phyloP scores from a whole-genome alignment of 257 asterid species.

The Ilex asprella region DNA sequence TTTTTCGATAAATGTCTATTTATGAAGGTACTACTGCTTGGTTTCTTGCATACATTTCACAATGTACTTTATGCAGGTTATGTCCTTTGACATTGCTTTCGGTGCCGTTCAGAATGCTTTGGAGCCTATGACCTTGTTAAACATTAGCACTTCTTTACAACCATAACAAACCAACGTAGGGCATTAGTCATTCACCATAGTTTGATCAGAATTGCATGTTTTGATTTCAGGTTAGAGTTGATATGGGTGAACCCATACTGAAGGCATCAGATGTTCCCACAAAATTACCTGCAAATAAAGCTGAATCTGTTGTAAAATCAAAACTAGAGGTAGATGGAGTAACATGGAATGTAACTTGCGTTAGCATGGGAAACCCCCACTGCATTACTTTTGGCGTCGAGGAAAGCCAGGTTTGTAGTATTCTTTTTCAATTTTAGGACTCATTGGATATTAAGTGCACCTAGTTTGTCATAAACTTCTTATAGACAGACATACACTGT shows the following conservation, averaged over 20 bases:
- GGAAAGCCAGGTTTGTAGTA: constrained; percentile 32
- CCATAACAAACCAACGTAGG: too few relatives aligned
- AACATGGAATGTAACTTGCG: constrained; percentile 73
- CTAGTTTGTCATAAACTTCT: too few relatives aligned
- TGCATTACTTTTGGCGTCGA: constrained; percentile 65
- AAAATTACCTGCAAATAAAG: constrained; percentile 53
- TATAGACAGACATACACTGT: too few relatives aligned
- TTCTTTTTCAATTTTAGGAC: too few relatives aligned
- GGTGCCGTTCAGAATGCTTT: not conserved
- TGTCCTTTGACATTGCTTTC: too few relatives aligned
- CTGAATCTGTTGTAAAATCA: constrained; percentile 58
- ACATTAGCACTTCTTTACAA: not conserved
- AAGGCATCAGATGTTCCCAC: constrained; percentile 93
- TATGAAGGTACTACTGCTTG: too few relatives aligned
- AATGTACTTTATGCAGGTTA: too few relatives aligned
- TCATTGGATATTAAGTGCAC: too few relatives aligned
- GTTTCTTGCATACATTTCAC: not conserved
- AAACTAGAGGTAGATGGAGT: constrained; percentile 53
- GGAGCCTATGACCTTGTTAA: not conserved
- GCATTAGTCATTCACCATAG: not conserved
- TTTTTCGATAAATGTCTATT: too few relatives aligned
- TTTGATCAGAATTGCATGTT: constrained; percentile 6
- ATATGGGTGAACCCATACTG: constrained; percentile 90
- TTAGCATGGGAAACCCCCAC: constrained; percentile 94
- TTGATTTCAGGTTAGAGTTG: constrained; percentile 69